phyloP scores from a whole-genome alignment of 768 basidiomycete genomes.

The Serendipita indica region DNA sequence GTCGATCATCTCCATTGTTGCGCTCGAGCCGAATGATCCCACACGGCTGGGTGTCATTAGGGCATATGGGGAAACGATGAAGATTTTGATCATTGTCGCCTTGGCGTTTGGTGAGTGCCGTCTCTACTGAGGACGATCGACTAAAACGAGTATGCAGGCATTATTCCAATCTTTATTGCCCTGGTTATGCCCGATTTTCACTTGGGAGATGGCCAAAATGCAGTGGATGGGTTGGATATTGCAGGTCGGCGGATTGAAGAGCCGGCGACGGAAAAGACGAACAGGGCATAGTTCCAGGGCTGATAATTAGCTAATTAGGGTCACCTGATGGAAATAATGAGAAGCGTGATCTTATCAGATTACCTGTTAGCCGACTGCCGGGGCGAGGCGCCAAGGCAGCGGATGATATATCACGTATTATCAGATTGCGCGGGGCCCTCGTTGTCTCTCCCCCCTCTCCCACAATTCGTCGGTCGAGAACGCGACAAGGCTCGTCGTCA shows the following conservation, averaged over 20 bases:
- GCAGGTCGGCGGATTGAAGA: slow-evolving; percentile 19
- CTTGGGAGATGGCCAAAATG: slow-evolving; percentile 58
- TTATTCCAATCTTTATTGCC: slow-evolving; percentile 44
- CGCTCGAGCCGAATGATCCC: slow-evolving; percentile 37
- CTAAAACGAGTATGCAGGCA: background rate
- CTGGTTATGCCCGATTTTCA: slow-evolving; percentile 51
- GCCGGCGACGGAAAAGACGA: no score
- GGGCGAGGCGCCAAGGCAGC: no score
- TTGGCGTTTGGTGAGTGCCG: background rate
- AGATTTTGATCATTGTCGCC: slow-evolving; percentile 14
- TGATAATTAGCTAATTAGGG: no score
- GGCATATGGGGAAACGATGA: slow-evolving; percentile 46
- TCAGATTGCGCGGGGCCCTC: no score
- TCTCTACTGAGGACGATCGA: background rate
- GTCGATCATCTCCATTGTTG: slow-evolving; percentile 37
- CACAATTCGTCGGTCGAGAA: no score
- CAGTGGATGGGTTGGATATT: slow-evolving; percentile 26
- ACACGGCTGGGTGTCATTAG: slow-evolving; percentile 47
- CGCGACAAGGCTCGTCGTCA: no score
- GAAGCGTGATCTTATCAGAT: no score
- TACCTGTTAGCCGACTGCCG: no score
- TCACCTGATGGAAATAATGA: no score
- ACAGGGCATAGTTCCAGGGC: no score
- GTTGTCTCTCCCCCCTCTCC: no score
- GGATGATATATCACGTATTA: no score